phyloP scores from a whole-genome alignment of 1,284 basidiomycete genomes.

The Veloboletus limbatus region DNA sequence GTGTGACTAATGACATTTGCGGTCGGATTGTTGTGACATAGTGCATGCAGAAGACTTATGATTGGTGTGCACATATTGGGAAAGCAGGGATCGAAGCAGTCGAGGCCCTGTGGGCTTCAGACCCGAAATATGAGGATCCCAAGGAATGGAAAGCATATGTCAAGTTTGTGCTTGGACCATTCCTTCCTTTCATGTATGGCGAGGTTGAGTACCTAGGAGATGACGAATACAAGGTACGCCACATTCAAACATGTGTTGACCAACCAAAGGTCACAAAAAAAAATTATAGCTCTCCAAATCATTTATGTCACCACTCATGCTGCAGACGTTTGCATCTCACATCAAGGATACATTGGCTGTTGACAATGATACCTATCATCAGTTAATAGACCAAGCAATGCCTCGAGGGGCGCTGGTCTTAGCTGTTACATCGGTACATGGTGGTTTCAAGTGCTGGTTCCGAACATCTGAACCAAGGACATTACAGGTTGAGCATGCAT shows the following conservation, averaged over 20 bases:
- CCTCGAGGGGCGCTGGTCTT: too few relatives aligned
- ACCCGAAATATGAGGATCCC: neutral
- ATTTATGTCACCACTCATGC: neutral
- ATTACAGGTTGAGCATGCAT: neutral
- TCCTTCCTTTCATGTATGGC: slow-evolving; percentile 3
- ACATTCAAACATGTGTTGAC: too few relatives aligned
- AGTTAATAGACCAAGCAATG: too few relatives aligned
- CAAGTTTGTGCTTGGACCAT: neutral
- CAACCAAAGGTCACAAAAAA: too few relatives aligned
- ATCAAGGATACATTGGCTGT: neutral
- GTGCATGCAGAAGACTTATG: too few relatives aligned
- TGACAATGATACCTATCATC: too few relatives aligned
- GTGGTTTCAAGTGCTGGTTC: neutral
- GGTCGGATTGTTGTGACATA: too few relatives aligned
- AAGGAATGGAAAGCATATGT: neutral
- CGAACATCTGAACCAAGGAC: too few relatives aligned
- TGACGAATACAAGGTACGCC: neutral
- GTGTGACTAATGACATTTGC: too few relatives aligned
- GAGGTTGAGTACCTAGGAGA: neutral
- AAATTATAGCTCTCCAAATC: slow-evolving; percentile 1
- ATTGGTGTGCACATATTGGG: neutral
- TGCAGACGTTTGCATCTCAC: neutral
- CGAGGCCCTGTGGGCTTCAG: neutral
- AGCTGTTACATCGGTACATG: too few relatives aligned
- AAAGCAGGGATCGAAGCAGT: neutral